A percentile compares a stretch with the other conserved stretches of the same genome.
Evolutionary conservation across 2,329 filamentous ascomycete genomes (phyloP).

Genomic region (Sordariomycetes sp.): DNA sequence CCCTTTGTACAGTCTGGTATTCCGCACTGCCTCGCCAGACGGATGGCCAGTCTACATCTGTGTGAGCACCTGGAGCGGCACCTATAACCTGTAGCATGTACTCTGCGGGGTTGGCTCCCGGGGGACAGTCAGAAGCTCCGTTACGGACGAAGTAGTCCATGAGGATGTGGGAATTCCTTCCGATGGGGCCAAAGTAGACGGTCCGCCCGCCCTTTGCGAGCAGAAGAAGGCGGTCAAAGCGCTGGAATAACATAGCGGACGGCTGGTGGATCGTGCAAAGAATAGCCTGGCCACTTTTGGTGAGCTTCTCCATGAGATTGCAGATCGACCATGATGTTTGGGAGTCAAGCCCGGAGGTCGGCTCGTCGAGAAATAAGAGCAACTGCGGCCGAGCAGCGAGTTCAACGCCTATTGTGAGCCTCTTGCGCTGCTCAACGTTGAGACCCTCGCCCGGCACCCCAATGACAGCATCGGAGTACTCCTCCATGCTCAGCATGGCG

Average conservation of each 20-base stretch:
- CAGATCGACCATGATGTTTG: slow-evolving; percentile 59
- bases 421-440: slow-evolving; percentile 39
- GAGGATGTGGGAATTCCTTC: slow-evolving; percentile 45
- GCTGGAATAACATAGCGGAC: slow-evolving; percentile 40
- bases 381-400: slow-evolving; percentile 84
- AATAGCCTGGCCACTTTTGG: slow-evolving; percentile 46
- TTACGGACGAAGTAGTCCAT: slow-evolving; percentile 56
- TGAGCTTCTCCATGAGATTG: slow-evolving; percentile 47
- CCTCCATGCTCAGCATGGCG: slow-evolving; percentile 39
- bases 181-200: slow-evolving; percentile 62
- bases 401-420: slow-evolving; percentile 89
- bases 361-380: slow-evolving; percentile 86
- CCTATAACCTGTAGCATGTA: slow-evolving; percentile 56
- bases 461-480: slow-evolving; percentile 42
- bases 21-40: slow-evolving; percentile 44
- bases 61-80: too few species aligned
- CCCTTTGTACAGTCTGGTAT: slow-evolving; percentile 13
- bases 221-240: slow-evolving; percentile 54
- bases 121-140: slow-evolving; percentile 48
- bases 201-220: slow-evolving; percentile 56
- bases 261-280: slow-evolving; percentile 50
- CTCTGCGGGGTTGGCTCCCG: slow-evolving; percentile 67
- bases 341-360: slow-evolving; percentile 80
- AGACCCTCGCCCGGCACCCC: slow-evolving; percentile 25
- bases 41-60: slow-evolving; percentile 50